phyloP scores from a whole-genome alignment of 495 filamentous ascomycete genomes.

The Immersiella caudata region DNA sequence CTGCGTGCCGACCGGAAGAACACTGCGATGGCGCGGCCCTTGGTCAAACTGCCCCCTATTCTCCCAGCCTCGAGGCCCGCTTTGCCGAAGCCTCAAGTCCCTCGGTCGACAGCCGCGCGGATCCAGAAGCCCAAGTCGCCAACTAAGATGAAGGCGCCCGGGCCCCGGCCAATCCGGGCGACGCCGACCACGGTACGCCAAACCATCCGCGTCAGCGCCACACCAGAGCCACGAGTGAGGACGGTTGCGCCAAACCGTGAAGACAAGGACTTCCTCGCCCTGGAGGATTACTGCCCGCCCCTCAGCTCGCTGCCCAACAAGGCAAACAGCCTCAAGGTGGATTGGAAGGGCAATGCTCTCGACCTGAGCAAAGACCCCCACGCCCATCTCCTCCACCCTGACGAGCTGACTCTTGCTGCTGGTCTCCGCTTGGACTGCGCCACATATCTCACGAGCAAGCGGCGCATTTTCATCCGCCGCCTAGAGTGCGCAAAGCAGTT shows the following conservation, averaged over 20 bases:
- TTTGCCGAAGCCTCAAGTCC: constrained; percentile 36
- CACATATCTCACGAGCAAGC: constrained; percentile 93
- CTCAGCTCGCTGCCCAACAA: constrained; percentile 62
- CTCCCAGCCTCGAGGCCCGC: constrained; percentile 48
- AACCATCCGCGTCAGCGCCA: constrained; percentile 48
- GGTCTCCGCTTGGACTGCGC: constrained; percentile 84
- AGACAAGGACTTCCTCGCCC: constrained; percentile 81
- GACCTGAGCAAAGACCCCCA: constrained; percentile 82
- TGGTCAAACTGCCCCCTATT: constrained; percentile 39
- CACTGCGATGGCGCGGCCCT: constrained; percentile 31
- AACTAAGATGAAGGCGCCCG: constrained; percentile 29
- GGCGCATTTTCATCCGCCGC: constrained; percentile 83
- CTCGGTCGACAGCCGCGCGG: constrained; percentile 52
- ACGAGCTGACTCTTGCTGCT: constrained; percentile 77
- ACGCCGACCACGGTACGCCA: constrained; percentile 28
- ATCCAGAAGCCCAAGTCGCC: constrained; percentile 42
- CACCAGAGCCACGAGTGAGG: constrained; percentile 48
- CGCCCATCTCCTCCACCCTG: constrained; percentile 71
- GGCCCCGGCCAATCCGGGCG: constrained; percentile 38
- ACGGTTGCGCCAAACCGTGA: constrained; percentile 64
- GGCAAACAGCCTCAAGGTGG: constrained; percentile 73
- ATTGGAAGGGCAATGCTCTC: constrained; percentile 83
- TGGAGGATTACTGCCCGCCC: constrained; percentile 79
- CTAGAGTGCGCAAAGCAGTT: constrained; percentile 61
- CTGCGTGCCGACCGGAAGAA: constrained; percentile 54